Evolutionary conservation across 163 green algal genomes (phyloP).

Genomic region (Scenedesmus sp.): DNA sequence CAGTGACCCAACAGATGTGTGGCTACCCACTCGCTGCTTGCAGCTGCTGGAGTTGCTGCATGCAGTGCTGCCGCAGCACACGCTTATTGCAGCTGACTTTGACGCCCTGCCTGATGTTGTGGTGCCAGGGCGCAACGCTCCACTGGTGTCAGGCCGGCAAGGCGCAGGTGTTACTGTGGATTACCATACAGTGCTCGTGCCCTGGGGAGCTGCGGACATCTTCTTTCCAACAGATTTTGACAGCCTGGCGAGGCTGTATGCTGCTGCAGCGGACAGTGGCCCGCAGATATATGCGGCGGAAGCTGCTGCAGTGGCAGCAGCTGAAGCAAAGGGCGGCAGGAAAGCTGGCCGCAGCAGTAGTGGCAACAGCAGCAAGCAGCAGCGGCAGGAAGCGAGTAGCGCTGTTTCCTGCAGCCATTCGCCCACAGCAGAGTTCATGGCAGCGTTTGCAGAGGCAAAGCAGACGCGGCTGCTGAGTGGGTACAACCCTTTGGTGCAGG

Average conservation of each 20-base stretch:
- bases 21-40: slow-evolving; percentile 79
- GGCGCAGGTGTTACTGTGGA: slow-evolving; percentile 60
- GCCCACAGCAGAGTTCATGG: slow-evolving; percentile 76
- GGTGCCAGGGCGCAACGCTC: slow-evolving; percentile 80
- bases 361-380: neutral
- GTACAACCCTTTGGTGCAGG: slow-evolving; percentile 88
- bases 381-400: neutral
- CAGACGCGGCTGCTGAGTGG: slow-evolving; percentile 66
- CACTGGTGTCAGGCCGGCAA: slow-evolving; percentile 77
- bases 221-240: slow-evolving; percentile 96
- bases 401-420: slow-evolving; percentile 30
- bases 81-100: slow-evolving; percentile 88
- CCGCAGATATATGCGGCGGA: neutral
- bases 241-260: slow-evolving; percentile 74
- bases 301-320: slow-evolving; percentile 5
- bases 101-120: slow-evolving; percentile 84
- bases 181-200: slow-evolving; percentile 80
- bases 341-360: neutral
- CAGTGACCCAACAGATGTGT: slow-evolving; percentile 59
- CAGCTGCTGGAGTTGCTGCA: slow-evolving; percentile 85
- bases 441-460: slow-evolving; percentile 60
- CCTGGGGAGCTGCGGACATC: slow-evolving; percentile 86
- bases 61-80: slow-evolving; percentile 71
- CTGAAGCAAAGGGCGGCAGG: neutral
- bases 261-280: slow-evolving; percentile 9